phyloP scores from a whole-genome alignment of 306 rosid genomes.

The Sphenostylis stenocarpa region DNA sequence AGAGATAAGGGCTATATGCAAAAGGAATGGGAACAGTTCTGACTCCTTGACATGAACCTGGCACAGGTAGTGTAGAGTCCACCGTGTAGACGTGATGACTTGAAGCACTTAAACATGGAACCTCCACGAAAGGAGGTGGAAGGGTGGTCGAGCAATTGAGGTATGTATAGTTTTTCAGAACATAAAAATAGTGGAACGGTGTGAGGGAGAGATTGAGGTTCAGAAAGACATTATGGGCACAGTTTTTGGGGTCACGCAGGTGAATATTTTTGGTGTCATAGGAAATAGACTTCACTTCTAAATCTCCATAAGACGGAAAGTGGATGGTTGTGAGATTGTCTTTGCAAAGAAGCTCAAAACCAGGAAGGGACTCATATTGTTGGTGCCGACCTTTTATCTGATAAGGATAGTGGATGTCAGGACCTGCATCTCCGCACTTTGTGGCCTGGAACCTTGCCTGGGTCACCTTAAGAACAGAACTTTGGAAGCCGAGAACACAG shows the following conservation, averaged over 20 bases:
- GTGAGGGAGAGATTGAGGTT: constrained; percentile 68
- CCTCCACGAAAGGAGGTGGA: constrained; percentile 31
- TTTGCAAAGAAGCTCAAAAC: constrained; percentile 46
- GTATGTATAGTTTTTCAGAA: constrained; percentile 51
- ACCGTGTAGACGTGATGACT: constrained; percentile 62
- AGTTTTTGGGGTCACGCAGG: constrained; percentile 64
- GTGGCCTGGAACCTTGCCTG: background rate
- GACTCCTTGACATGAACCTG: constrained; percentile 50
- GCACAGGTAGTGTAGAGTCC: constrained; percentile 45
- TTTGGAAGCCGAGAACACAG: constrained; percentile 40
- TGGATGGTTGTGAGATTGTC: constrained; percentile 57
- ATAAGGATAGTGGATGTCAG: constrained; percentile 54
- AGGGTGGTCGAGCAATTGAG: constrained; percentile 59
- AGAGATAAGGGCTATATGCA: constrained; percentile 64
- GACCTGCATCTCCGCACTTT: constrained; percentile 38
- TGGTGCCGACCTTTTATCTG: constrained; percentile 32
- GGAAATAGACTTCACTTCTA: constrained; percentile 68
- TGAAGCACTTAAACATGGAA: constrained; percentile 67
- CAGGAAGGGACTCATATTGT: background rate
- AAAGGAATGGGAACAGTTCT: constrained; percentile 74
- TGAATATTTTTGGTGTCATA: constrained; percentile 53
- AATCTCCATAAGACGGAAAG: constrained; percentile 57
- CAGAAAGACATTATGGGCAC: constrained; percentile 66
- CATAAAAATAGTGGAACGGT: constrained; percentile 56
- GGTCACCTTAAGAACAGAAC: constrained; percentile 19